Conservation (phyloP, 139 green algal genomes). For the Chlorella sorokiniana region DNA sequence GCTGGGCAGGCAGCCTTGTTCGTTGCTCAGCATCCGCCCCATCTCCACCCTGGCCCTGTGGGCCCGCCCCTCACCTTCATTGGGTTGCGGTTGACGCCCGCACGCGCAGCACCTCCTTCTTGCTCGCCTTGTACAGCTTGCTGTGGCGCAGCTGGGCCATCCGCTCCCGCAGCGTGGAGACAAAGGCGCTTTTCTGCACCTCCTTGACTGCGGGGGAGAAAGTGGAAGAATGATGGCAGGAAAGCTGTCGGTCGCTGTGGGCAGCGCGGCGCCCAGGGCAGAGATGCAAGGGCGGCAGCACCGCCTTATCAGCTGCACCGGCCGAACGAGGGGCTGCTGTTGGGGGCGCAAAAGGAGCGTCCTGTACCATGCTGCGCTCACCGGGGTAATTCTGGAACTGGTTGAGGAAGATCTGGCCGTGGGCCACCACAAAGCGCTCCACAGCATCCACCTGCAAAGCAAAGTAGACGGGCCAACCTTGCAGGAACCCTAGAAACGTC, state of each 20-base stretch:
- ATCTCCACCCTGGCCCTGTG: too few species aligned
- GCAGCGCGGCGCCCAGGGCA: too few species aligned
- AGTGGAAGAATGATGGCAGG: not conserved
- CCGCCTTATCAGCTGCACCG: too few species aligned
- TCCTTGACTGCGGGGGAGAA: conserved; percentile 36
- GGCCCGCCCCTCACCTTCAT: too few species aligned
- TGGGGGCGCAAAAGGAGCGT: too few species aligned
- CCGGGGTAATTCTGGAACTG: conserved; percentile 82
- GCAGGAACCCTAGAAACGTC: not conserved
- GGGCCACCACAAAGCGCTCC: conserved; percentile 90
- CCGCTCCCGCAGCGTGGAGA: conserved; percentile 59
- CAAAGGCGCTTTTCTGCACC: conserved; percentile 78
- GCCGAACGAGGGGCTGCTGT: too few species aligned
- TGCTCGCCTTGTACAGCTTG: conserved; percentile 80
- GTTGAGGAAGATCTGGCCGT: conserved; percentile 94
- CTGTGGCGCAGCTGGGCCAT: conserved; percentile 77
- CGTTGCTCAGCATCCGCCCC: too few species aligned
- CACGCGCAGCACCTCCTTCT: conserved; percentile 28
- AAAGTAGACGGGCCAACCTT: not conserved
- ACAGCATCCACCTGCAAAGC: conserved; percentile 60
- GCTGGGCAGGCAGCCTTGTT: too few species aligned
- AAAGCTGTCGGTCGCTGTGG: too few species aligned
- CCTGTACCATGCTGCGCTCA: too few species aligned
- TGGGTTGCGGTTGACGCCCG: conserved; percentile 69
- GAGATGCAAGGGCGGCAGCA: too few species aligned